phyloP scores from a whole-genome alignment of 1,139 yeast species.

The Yamadazyma atlantica region DNA sequence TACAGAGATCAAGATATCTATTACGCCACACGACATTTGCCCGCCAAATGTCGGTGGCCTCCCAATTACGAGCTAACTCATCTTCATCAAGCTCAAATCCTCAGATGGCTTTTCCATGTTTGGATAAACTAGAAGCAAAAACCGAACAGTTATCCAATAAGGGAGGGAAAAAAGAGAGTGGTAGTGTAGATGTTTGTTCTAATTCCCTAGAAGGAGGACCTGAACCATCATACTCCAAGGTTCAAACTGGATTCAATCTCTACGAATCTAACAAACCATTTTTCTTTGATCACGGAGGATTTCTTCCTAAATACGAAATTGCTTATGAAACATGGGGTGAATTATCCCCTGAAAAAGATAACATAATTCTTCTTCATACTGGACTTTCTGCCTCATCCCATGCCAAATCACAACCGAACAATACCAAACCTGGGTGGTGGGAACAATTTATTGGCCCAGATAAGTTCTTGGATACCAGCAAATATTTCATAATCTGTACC shows the following conservation, averaged over 20 bases:
- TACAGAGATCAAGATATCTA: no score
- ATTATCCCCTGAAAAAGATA: conserved; percentile 59
- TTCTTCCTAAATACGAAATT: conserved; percentile 67
- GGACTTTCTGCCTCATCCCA: conserved; percentile 94
- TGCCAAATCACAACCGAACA: conserved; percentile 79
- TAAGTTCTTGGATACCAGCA: conserved; percentile 73
- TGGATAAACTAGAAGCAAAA: conserved; percentile 71
- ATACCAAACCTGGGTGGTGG: conserved; percentile 91
- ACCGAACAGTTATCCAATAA: conserved; percentile 42
- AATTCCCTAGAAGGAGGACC: conserved; percentile 68
- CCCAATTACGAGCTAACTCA: no score
- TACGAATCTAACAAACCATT: conserved; percentile 59
- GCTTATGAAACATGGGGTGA: conserved; percentile 94
- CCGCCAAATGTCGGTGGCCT: no score
- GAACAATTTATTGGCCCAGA: conserved; percentile 89
- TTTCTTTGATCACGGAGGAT: conserved; percentile 80
- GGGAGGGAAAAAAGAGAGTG: conserved; percentile 13
- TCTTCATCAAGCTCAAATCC: conserved; percentile 61
- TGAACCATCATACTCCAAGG: conserved; percentile 79
- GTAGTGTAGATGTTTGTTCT: conserved; percentile 5
- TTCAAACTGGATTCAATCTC: conserved; percentile 65
- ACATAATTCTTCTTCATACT: conserved; percentile 80
- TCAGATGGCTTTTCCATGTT: conserved; percentile 78
- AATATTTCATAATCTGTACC: conserved; percentile 81
- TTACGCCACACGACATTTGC: no score